A percentile compares a stretch with the other conserved stretches of the same genome.
These are phyloP conservation scores for Erigeron canadensis DNA, from an alignment of 129 eudicot genomes.

Conservation along the genomic window DNA sequence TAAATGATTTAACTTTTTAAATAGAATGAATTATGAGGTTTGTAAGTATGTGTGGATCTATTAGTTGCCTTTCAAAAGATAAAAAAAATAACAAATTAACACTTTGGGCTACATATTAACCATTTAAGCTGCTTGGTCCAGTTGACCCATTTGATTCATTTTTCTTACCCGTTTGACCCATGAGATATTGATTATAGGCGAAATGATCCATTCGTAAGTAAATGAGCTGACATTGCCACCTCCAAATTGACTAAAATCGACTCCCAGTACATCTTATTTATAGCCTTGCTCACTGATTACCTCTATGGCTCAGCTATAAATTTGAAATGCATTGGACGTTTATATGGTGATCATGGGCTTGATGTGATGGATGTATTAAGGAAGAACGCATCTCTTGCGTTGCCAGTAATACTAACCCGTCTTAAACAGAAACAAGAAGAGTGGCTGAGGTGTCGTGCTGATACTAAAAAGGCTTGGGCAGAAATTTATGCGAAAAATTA, in stretches of 20 bases:
- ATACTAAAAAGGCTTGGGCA: slow-evolving; percentile 93
- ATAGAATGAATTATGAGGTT: background rate
- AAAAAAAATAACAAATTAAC: background rate
- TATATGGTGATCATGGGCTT: slow-evolving; percentile 97
- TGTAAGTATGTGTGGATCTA: background rate
- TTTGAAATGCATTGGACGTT: slow-evolving; percentile 88
- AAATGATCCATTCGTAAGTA: slow-evolving; percentile 2
- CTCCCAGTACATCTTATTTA: slow-evolving; percentile 10
- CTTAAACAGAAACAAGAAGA: slow-evolving; percentile 99
- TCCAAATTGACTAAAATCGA: slow-evolving; percentile 12
- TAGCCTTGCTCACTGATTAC: slow-evolving; percentile 33
- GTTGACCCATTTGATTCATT: background rate
- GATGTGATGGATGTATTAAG: slow-evolving; percentile 93
- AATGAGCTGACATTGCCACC: slow-evolving; percentile 2
- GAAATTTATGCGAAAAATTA: slow-evolving; percentile 93
- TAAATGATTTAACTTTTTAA: slow-evolving; percentile 2
- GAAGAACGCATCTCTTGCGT: slow-evolving; percentile 82
- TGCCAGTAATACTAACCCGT: slow-evolving; percentile 87
- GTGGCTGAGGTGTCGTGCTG: slow-evolving; percentile 95
- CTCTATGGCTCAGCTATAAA: slow-evolving; percentile 54
- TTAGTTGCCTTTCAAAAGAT: no score
- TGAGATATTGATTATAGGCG: background rate
- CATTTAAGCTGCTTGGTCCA: background rate
- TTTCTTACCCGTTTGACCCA: slow-evolving; percentile 1
- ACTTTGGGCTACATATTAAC: slow-evolving; percentile 3